Evolutionary conservation across 371 early-diverging fungal genomes (phyloP).

Genomic region (Coemansia sp.): DNA sequence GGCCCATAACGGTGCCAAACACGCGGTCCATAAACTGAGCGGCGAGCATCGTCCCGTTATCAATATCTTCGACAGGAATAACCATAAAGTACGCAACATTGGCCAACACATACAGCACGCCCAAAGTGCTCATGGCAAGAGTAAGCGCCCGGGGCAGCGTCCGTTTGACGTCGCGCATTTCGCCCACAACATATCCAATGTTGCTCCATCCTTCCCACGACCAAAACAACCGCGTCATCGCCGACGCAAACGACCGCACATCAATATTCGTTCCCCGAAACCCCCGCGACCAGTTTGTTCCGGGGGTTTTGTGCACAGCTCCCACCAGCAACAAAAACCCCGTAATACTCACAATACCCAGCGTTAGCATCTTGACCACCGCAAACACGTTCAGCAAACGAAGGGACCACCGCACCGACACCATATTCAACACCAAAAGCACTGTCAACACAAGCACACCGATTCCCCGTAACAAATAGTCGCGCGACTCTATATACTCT

Average conservation of each 20-base stretch:
- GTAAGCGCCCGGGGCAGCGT: conserved; percentile 64
- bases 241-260: conserved; percentile 74
- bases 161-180: conserved; percentile 78
- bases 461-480: conserved; percentile 43
- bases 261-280: conserved; percentile 60
- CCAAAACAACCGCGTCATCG: conserved; percentile 66
- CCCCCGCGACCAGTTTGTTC: conserved; percentile 57
- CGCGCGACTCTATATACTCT: conserved; percentile 25
- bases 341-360: conserved; percentile 60
- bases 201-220: conserved; percentile 91
- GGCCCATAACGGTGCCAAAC: conserved; percentile 45
- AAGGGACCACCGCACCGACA: conserved; percentile 59
- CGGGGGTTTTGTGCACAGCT: conserved; percentile 28
- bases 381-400: conserved; percentile 77
- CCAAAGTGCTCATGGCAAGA: conserved; percentile 58
- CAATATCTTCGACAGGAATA: conserved; percentile 63
- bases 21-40: conserved; percentile 44
- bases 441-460: conserved; percentile 37
- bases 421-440: conserved; percentile 29
- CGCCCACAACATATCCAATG: conserved; percentile 84
- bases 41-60: conserved; percentile 50
- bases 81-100: conserved; percentile 85
- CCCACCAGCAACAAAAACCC: conserved; percentile 38
- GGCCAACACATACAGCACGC: conserved; percentile 68
- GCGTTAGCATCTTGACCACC: conserved; percentile 68